Conservation (phyloP, 164 flowering plant genomes). For the Dillenia turbinata region DNA sequence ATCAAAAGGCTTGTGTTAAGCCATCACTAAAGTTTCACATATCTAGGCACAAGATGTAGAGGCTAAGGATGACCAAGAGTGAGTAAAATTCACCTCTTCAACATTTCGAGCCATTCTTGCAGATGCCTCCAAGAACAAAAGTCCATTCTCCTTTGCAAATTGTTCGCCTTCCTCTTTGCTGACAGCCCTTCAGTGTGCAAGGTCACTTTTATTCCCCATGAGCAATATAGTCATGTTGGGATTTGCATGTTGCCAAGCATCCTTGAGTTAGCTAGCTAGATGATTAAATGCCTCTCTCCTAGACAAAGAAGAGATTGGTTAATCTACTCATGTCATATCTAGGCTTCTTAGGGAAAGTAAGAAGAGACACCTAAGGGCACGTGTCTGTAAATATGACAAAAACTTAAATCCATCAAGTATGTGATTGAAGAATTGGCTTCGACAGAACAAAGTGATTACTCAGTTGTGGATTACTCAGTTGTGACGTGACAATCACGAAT, state of each 20-base stretch:
- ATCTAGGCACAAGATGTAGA: too few species aligned
- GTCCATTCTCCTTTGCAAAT: slow-evolving; percentile 6
- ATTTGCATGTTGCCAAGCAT: slow-evolving; percentile 6
- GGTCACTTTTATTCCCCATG: slow-evolving; percentile 3
- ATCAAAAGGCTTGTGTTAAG: too few species aligned
- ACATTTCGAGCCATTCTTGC: slow-evolving; percentile 6
- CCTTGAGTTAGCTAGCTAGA: slow-evolving; percentile 5
- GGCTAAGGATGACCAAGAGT: too few species aligned
- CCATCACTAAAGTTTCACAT: not conserved
- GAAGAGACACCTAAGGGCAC: too few species aligned
- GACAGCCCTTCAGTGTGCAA: slow-evolving; percentile 5
- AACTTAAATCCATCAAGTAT: too few species aligned
- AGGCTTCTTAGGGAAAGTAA: too few species aligned
- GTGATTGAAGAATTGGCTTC: too few species aligned
- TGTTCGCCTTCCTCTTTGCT: slow-evolving; percentile 5
- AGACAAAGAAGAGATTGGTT: not conserved
- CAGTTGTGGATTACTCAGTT: too few species aligned
- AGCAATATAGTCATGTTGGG: slow-evolving; percentile 6
- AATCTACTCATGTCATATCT: too few species aligned
- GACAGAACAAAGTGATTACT: too few species aligned
- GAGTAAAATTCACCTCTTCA: slow-evolving; percentile 1
- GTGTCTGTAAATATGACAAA: too few species aligned
- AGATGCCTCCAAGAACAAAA: slow-evolving; percentile 5
- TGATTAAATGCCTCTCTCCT: slow-evolving; percentile 7
- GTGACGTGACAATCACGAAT: too few species aligned